Base-by-base conservation (phyloP, 495 filamentous ascomycete species). In the Letharia columbiana region DNA sequence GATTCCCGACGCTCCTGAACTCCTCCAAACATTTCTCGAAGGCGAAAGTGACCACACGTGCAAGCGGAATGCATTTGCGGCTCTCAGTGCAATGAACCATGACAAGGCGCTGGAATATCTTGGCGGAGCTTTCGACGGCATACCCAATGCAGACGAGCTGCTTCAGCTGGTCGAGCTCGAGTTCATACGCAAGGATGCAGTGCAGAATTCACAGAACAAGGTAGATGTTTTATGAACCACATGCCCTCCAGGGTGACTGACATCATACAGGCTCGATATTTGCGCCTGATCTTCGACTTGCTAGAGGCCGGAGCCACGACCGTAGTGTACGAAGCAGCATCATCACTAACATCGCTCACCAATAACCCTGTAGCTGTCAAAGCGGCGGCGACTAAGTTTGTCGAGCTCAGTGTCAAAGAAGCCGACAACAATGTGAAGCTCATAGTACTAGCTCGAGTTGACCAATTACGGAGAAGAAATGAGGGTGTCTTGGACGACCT, bases 351-450 rank as follows among this genome's bases (percentile, higher is more conserved):
- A 28, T 86, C 92, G 10, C 83, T 99, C 31, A 97, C 95, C 20
- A 95, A 84, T 75, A 99, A 98, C 77, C 93, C 95, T 12, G 94
- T 98, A 49, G 95, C 93, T 49, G 93, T 99, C 57, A 99, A 98
- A 76, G 95, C 95, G 50, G 93, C 95, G 20, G 95, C 95, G 6
- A 82, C 83, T 60, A 99, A 99, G 74, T 93, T 98, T 75, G 96
- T 96, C 64, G 95, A 99, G 74, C 86, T 99, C 2, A 89, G 88
- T 68, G 97, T 98, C 72, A 93, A 92, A 77, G 94, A 97, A 76
- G 89, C 94, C 5, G 94, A 98, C 73, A 98, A 98, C 80, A 98
- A 98, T 72, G 95, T 98, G 65, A 98, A 98, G 78, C 87, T 98
- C 40, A 98, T 98, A 71, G 95, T 97, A 28, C 81, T 98, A 52